Percentiles rank a stretch among this genome's conserved stretches.
Evolutionary conservation across 2,329 filamentous ascomycete genomes (phyloP).

Genomic region (Davidsoniella neocaledoniae): DNA sequence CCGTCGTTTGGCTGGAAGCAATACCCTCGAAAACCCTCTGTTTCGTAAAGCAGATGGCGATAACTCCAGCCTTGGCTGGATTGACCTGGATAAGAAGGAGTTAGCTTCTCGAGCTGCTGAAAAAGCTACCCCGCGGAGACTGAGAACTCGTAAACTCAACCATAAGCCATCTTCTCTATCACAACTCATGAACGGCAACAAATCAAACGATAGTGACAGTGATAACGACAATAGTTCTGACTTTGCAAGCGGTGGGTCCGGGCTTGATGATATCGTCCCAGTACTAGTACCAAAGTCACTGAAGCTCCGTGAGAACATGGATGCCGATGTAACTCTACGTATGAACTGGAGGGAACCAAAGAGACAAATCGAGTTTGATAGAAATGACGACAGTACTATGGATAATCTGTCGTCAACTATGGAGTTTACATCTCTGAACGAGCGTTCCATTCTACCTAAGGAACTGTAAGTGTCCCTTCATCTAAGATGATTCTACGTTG

Average conservation of each 20-base stretch:
- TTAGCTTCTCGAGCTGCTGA: background rate
- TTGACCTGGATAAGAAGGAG: slow-evolving; percentile 8
- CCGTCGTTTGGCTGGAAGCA: slow-evolving; percentile 8
- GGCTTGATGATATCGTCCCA: slow-evolving; percentile 4
- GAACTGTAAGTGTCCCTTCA: background rate
- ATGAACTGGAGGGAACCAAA: slow-evolving; percentile 10
- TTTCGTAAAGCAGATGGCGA: slow-evolving; percentile 5
- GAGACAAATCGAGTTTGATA: background rate
- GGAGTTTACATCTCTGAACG: background rate
- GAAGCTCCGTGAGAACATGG: slow-evolving; percentile 9
- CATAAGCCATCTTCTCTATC: background rate
- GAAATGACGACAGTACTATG: background rate
- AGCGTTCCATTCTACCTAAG: background rate
- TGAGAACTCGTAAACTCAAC: slow-evolving; percentile 1
- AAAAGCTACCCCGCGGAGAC: background rate
- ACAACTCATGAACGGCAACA: background rate
- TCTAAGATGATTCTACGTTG: too few relatives aligned
- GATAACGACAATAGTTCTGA: slow-evolving; percentile 1
- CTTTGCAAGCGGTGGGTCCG: slow-evolving; percentile 2
- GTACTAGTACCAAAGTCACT: slow-evolving; percentile 10
- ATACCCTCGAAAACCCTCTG: slow-evolving; percentile 12
- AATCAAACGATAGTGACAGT: background rate
- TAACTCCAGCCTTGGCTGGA: slow-evolving; percentile 7
- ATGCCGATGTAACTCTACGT: slow-evolving; percentile 7
- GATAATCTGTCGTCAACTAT: background rate